Base-by-base conservation (phyloP, 805 yeast genomes). In the Nakazawaea peltata region DNA sequence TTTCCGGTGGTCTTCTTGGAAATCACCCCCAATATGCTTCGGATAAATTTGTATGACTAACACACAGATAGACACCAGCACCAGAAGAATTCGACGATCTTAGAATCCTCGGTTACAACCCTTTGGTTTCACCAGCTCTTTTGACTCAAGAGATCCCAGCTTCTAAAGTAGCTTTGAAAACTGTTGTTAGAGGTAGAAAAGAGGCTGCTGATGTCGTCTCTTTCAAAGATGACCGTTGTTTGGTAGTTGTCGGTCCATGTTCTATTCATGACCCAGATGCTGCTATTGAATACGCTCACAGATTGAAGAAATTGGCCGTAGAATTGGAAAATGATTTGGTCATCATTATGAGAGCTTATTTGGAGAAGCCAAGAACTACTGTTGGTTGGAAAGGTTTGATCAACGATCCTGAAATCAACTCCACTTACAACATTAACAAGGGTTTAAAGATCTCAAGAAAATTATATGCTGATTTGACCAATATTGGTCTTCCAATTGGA, bases 301-400 rank as follows among this genome's bases (percentile, higher is more conserved):
- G 80, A 45, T 69, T 90, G 47, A 73, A 74, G 57, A 64, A 64
- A 41, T 63, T 85, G 38, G 66, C 86, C 25, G 81, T 77, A 25
- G 84, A 83, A 57, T 71, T 84, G 44, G 59, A 76, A 42, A 74
- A 68, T 36, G 97, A 90, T 46, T 69, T 90, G 38, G 81, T 79
- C 37, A 73, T 90, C 40, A 74, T 90, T 44, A 90, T 90, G 98
- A 81, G 98, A 67, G 97, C 97, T 5, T 90, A 90, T 71, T 71
- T 90, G 48, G 98, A 90, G 65, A 90, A 90, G 64, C 98, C 98
- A 52, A 81, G 98, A 69, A 90, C 98, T 44, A 90, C 97, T 17
- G 97, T 90, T 37, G 98, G 98, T 45, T 90, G 98, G 98, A 90
- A 90, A 64, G 98, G 98, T 51, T 69, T 90, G 51, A 87, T 90